Conservation (phyloP, 179 eudicot genomes). For the Monotropa hypopitys region DNA sequence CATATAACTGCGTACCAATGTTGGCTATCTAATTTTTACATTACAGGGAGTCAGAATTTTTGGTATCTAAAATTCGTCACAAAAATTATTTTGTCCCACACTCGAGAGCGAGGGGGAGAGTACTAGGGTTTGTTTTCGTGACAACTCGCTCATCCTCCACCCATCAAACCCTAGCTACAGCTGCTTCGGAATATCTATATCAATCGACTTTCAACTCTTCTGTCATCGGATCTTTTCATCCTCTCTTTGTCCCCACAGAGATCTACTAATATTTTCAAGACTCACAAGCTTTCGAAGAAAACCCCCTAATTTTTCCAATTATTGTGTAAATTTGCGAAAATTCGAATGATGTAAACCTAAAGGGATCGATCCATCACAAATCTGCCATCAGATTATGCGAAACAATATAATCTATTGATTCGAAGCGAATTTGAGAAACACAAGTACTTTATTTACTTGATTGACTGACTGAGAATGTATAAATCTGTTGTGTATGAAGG, state of each 20-base stretch:
- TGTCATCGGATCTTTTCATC: neutral
- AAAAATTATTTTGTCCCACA: no score
- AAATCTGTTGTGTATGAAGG: constrained; percentile 52
- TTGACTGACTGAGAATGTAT: constrained; percentile 17
- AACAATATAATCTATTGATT: constrained; percentile 7
- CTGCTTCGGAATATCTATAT: constrained; percentile 9
- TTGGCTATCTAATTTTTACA: no score
- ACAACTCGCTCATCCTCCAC: constrained; percentile 7
- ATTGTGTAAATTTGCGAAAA: constrained; percentile 11
- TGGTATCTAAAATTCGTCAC: no score
- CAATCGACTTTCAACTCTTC: constrained; percentile 7
- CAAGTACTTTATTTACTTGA: neutral
- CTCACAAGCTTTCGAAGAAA: neutral
- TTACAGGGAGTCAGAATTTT: no score
- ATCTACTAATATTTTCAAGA: constrained; percentile 9
- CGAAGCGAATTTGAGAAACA: constrained; percentile 4
- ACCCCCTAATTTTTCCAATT: constrained; percentile 13
- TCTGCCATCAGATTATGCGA: constrained; percentile 1
- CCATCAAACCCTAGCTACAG: constrained; percentile 14
- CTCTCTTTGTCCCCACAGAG: neutral
- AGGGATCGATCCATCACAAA: constrained; percentile 3
- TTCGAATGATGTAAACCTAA: constrained; percentile 10
- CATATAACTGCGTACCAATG: no score
- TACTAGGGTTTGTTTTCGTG: constrained; percentile 21
- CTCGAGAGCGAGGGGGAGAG: neutral